A percentile compares a stretch with the other conserved stretches of the same genome.
Evolutionary conservation across 306 rosid genomes (phyloP).

Genomic region (Hippophae rhamnoides): DNA sequence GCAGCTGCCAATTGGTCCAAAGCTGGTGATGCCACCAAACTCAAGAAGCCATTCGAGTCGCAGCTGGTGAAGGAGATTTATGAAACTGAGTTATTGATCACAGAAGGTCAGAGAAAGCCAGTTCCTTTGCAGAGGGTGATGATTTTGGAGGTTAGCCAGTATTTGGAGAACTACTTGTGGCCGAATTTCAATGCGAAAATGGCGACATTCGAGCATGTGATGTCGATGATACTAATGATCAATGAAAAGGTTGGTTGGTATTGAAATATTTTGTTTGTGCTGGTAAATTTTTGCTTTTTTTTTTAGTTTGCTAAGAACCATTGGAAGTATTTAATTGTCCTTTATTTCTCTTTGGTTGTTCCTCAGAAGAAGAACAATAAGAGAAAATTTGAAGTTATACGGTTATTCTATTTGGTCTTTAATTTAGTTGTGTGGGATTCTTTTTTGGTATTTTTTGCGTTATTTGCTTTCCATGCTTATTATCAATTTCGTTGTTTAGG

Average conservation of each 20-base stretch:
- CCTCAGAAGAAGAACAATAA: no score
- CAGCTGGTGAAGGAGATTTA: conserved; percentile 69
- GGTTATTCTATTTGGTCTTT: no score
- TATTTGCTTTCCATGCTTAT: neutral
- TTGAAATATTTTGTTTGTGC: no score
- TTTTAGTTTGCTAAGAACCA: neutral
- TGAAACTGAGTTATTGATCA: conserved; percentile 53
- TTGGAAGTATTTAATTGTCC: no score
- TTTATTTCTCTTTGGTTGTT: no score
- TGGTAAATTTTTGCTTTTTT: neutral
- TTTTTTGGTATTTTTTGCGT: neutral
- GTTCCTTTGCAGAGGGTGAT: conserved; percentile 89
- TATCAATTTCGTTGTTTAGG: neutral
- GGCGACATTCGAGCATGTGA: conserved; percentile 80
- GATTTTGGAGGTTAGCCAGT: conserved; percentile 94
- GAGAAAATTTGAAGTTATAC: no score
- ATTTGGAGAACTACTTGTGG: conserved; percentile 79
- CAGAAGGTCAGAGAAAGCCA: conserved; percentile 56
- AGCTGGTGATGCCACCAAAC: conserved; percentile 24
- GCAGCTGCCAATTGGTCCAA: conserved; percentile 72
- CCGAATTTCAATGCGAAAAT: conserved; percentile 60
- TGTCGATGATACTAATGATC: conserved; percentile 88
- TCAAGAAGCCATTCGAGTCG: conserved; percentile 43
- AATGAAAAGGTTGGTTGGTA: conserved; percentile 57
- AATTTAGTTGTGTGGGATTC: neutral